A percentile compares a stretch with the other conserved stretches of the same genome.
Evolutionary conservation across 2,329 filamentous ascomycete genomes (phyloP).

Genomic region (Aspergillus puulaauensis): DNA sequence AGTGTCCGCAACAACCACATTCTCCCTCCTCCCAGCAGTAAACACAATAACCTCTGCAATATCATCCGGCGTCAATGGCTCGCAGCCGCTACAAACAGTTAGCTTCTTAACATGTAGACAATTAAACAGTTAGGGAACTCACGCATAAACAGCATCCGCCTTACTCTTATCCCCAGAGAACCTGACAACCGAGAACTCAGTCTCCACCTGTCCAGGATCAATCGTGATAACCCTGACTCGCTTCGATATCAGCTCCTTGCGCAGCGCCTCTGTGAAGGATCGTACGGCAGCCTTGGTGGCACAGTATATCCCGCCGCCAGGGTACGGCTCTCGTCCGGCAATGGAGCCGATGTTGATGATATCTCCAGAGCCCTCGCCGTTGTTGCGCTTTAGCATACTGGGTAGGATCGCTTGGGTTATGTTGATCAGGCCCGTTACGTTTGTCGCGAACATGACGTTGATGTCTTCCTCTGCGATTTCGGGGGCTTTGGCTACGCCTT

Average conservation of each 20-base stretch:
- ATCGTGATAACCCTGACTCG: constrained; percentile 1
- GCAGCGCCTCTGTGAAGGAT: constrained; percentile 1
- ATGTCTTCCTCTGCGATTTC: background rate
- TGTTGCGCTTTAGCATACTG: background rate
- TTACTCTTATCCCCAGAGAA: constrained; percentile 4
- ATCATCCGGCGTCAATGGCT: constrained; percentile 8
- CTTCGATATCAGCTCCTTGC: constrained; percentile 3
- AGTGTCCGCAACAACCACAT: constrained; percentile 6
- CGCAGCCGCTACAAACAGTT: background rate
- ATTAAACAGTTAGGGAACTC: background rate
- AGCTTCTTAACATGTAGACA: background rate
- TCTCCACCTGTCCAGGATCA: constrained; percentile 6
- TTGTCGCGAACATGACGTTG: constrained; percentile 1
- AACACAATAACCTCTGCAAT: constrained; percentile 10
- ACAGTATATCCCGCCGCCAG: constrained; percentile 7
- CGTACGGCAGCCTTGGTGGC: constrained; percentile 6
- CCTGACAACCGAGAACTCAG: constrained; percentile 9
- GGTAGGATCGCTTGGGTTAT: background rate
- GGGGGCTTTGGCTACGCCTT: constrained; percentile 1
- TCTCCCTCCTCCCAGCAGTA: constrained; percentile 5
- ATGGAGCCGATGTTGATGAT: constrained; percentile 12
- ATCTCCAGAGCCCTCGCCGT: constrained; percentile 1
- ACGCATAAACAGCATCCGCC: constrained; percentile 8
- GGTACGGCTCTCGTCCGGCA: constrained; percentile 7
- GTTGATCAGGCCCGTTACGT: background rate